Percentiles rank a stretch among this genome's conserved stretches.
phyloP scores from a whole-genome alignment of 192 early-diverging fungal species.

The Chytriomyces sp. region DNA sequence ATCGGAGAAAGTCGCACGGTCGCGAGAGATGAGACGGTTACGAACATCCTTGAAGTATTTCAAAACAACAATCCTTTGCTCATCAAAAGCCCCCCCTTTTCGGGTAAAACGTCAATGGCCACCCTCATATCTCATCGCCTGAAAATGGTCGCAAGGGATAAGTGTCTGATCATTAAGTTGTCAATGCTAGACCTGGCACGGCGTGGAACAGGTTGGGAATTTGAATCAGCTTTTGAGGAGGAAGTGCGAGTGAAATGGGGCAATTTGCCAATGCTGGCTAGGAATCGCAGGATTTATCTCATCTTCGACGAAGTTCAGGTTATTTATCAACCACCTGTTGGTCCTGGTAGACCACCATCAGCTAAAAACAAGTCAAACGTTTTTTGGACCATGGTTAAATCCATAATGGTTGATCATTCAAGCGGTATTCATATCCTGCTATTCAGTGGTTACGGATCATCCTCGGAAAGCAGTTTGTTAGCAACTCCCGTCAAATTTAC shows the following conservation, averaged over 20 bases:
- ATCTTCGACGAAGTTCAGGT: not conserved
- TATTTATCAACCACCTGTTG: not conserved
- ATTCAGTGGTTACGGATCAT: not conserved
- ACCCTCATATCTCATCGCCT: not conserved
- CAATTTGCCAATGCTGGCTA: not conserved
- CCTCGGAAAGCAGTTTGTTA: not conserved
- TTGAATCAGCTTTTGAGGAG: not conserved
- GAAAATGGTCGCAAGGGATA: not conserved
- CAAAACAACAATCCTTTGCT: not conserved
- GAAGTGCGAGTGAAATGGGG: not conserved
- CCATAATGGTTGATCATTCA: not conserved
- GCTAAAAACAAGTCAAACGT: not conserved
- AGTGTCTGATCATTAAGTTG: not conserved
- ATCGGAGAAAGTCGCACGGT: not conserved
- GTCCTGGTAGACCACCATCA: not conserved
- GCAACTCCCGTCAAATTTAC: not conserved
- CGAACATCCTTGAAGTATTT: not conserved
- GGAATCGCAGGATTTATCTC: not conserved
- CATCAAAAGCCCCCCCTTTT: slow-evolving; percentile 9
- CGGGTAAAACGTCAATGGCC: not conserved
- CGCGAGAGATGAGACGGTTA: not conserved
- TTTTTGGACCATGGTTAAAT: not conserved
- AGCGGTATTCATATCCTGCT: not conserved
- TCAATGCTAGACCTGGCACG: not conserved
- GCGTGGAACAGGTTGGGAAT: not conserved